Conservation (phyloP, 176 grass and related monocot species). For the Areca catechu region DNA sequence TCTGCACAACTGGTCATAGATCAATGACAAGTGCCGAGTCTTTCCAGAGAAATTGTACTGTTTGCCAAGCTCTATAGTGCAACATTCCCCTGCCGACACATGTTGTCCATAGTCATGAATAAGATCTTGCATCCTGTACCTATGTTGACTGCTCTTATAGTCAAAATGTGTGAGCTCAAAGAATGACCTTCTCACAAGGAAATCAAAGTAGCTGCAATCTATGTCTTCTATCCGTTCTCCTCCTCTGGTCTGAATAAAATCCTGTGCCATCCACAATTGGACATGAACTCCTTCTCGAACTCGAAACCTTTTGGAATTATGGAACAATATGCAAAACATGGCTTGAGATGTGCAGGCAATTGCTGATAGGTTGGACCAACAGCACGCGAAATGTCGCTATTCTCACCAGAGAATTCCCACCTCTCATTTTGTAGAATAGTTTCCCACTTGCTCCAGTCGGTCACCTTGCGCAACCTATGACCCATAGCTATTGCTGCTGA, state of each 20-base stretch:
- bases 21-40: constrained; percentile 21
- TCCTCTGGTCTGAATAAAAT: constrained; percentile 2
- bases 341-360: constrained; percentile 28
- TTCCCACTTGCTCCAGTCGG: constrained; percentile 26
- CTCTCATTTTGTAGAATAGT: not conserved
- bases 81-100: constrained; percentile 21
- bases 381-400: not conserved
- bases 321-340: constrained; percentile 39
- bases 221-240: constrained; percentile 7
- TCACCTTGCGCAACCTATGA: not conserved
- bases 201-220: constrained; percentile 20
- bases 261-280: constrained; percentile 44
- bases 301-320: constrained; percentile 15
- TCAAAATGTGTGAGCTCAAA: constrained; percentile 1
- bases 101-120: constrained; percentile 2
- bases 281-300: constrained; percentile 41
- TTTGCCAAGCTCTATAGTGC: constrained; percentile 6
- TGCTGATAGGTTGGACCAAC: constrained; percentile 21
- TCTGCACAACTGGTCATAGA: not conserved
- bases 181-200: constrained; percentile 18
- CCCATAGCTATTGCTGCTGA: constrained; percentile 31
- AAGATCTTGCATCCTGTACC: constrained; percentile 17
- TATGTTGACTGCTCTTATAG: not conserved
- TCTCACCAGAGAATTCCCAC: not conserved
- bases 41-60: not conserved